Evolutionary conservation across 441 rosid genomes (phyloP).

Genomic region (Bocquillonia castaneifolia): DNA sequence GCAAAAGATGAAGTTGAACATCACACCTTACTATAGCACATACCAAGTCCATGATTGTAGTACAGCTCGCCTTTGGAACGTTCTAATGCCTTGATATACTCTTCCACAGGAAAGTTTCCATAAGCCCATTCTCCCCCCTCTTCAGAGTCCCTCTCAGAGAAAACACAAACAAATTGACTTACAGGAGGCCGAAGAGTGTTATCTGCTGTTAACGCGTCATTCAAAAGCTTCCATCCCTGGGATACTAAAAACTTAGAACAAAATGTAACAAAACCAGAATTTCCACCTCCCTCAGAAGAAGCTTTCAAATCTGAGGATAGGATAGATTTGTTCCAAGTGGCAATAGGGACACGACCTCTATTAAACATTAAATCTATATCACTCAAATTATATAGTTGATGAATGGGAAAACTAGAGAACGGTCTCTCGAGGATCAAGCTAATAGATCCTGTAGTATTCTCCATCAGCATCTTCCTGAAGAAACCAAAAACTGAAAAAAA

Average conservation of each 20-base stretch:
- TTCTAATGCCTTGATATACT: constrained; percentile 79
- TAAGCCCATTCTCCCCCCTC: constrained; percentile 91
- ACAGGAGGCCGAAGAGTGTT: constrained; percentile 44
- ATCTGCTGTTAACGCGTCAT: constrained; percentile 28
- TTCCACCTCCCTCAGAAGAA: constrained; percentile 48
- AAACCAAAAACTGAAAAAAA: constrained; percentile 42
- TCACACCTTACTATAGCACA: constrained; percentile 82
- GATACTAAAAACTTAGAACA: constrained; percentile 59
- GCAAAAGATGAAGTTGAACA: constrained; percentile 7
- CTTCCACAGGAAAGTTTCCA: constrained; percentile 86
- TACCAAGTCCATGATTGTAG: constrained; percentile 83
- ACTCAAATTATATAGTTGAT: constrained; percentile 41
- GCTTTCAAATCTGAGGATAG: constrained; percentile 49
- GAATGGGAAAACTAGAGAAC: constrained; percentile 72
- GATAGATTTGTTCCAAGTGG: constrained; percentile 59
- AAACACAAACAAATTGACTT: constrained; percentile 57
- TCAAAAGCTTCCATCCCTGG: constrained; percentile 56
- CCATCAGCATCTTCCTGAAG: constrained; percentile 64
- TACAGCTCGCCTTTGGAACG: constrained; percentile 87
- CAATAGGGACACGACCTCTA: constrained; percentile 66
- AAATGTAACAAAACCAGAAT: constrained; percentile 69
- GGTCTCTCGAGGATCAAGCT: constrained; percentile 90
- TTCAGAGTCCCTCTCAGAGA: constrained; percentile 64
- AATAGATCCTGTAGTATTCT: constrained; percentile 49
- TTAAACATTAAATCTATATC: constrained; percentile 66